Percentiles rank a stretch among this genome's conserved stretches.
These are phyloP conservation scores for Cudoniella acicularis DNA, from an alignment of 495 filamentous ascomycete genomes.

Conservation along the genomic window DNA sequence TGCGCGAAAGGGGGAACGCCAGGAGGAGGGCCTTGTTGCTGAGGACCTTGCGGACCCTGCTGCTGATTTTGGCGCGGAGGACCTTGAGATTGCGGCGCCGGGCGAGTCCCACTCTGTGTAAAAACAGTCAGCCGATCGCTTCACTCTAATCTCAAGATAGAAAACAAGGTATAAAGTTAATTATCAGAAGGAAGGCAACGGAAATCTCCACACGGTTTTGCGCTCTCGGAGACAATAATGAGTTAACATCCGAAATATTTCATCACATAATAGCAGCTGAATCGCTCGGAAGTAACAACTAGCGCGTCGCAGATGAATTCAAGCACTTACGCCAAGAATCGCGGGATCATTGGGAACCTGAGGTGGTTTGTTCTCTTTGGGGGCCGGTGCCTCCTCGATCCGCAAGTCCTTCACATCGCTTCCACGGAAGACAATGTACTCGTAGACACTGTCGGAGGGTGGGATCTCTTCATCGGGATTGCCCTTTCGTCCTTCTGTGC, in stretches of 20 bases:
- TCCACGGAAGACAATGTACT: conserved; percentile 98
- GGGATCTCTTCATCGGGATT: conserved; percentile 76
- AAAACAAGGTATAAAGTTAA: conserved; percentile 13
- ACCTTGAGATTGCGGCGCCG: conserved; percentile 31
- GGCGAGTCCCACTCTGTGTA: conserved; percentile 36
- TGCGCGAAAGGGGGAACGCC: conserved; percentile 54
- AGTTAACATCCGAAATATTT: conserved; percentile 83
- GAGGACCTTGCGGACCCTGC: conserved; percentile 32
- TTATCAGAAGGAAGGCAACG: conserved; percentile 99
- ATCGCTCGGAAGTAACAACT: conserved; percentile 7
- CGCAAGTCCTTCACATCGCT: conserved; percentile 98
- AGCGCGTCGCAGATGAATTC: conserved; percentile 3
- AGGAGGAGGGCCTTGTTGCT: conserved; percentile 41
- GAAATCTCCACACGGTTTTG: conserved; percentile 95
- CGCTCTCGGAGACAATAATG: conserved; percentile 72
- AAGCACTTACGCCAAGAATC: conserved; percentile 85
- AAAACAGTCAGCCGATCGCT: conserved; percentile 13
- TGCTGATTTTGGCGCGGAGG: conserved; percentile 40
- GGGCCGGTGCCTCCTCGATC: conserved; percentile 69
- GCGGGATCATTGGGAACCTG: conserved; percentile 92
- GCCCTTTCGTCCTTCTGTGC: conserved; percentile 83
- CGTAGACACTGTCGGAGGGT: conserved; percentile 81
- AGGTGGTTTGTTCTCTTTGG: conserved; percentile 69
- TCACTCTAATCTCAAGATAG: not conserved
- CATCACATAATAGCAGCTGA: conserved; percentile 55